Evolutionary conservation across 352 stramenopile species (phyloP), one percentile per base, ranked within the genome.

Genomic region (Globisporangium apiculatum): DNA sequence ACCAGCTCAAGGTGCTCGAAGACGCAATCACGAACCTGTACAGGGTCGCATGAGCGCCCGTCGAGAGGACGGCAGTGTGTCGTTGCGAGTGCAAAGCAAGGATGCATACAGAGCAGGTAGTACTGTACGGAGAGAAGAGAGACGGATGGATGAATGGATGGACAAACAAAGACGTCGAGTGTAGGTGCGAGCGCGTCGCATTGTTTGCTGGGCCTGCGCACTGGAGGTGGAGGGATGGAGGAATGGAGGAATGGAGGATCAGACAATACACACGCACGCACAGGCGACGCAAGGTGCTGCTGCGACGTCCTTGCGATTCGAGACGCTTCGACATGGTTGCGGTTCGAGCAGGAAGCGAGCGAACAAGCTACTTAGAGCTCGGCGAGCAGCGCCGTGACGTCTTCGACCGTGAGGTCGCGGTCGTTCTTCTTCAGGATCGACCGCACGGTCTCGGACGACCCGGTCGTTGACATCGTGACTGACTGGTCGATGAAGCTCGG

Each of bases 341-440:
- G 3, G 24, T 31, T 31, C 24, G 24, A 31, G 24, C 24, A 31
- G 24, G 24, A 31, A 31, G 24, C 24, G 24, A 31, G 24, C 24
- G 24, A 31, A 31, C 24, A 31, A 31, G 24, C 24, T 31, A 31
- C 24, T 31, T 58, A 90, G 55, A 92, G 68, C 60, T 90, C 78
- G 40, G 69, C 69, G 1, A 95, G 73, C 41, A 95, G 60, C 49
- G 79, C 71, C 37, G 83, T 93, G 43, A 95, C 82, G 57, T 95
- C 85, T 61, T 95, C 85, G 50, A 95, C 83, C 11, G 85, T 92
- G 5, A 95, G 71, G 59, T 93, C 83, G n/a, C 80, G 81, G 55
- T 95, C 85, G 45, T 86, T 70, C 59, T 95, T 95, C 38, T 73
- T 84, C 56, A 95, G 63, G 61, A 95, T 92, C 15, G 75, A 69